Evolutionary conservation across 2,329 filamentous ascomycete species (phyloP).

Genomic region (Aspergillus felis): DNA sequence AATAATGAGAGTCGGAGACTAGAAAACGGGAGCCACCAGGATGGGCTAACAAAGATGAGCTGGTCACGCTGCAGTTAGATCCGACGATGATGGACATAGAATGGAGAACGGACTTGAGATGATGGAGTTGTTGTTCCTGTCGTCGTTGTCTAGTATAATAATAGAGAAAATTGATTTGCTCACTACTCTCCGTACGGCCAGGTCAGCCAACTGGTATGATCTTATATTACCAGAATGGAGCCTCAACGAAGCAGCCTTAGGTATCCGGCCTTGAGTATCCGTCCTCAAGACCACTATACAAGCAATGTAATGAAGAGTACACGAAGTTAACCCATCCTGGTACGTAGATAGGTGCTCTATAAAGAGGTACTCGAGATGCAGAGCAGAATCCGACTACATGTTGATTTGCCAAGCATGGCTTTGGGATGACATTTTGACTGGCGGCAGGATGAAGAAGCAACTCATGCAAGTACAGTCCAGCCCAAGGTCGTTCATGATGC

Average conservation of each 20-base stretch:
- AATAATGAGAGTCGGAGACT: background rate
- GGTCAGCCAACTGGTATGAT: background rate
- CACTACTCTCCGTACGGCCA: background rate
- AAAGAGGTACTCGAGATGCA: background rate
- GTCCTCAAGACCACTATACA: background rate
- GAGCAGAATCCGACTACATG: background rate
- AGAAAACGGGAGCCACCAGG: background rate
- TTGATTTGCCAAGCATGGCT: background rate
- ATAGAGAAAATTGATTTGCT: background rate
- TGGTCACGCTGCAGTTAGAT: background rate
- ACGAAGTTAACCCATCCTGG: background rate
- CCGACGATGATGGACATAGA: background rate
- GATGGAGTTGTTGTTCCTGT: background rate
- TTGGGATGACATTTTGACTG: background rate
- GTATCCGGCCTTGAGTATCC: background rate
- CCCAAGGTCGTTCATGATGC: conserved; percentile 4
- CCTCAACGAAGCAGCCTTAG: background rate
- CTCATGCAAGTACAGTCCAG: background rate
- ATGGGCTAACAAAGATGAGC: background rate
- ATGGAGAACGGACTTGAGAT: background rate
- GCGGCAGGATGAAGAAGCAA: background rate
- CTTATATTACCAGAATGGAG: background rate
- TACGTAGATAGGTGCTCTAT: background rate
- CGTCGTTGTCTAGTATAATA: background rate
- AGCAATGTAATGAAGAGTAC: background rate